Evolutionary conservation across 139 green algal species (phyloP), one percentile per base, ranked within the genome.

Genomic region (Micromonas pusilla): DNA sequence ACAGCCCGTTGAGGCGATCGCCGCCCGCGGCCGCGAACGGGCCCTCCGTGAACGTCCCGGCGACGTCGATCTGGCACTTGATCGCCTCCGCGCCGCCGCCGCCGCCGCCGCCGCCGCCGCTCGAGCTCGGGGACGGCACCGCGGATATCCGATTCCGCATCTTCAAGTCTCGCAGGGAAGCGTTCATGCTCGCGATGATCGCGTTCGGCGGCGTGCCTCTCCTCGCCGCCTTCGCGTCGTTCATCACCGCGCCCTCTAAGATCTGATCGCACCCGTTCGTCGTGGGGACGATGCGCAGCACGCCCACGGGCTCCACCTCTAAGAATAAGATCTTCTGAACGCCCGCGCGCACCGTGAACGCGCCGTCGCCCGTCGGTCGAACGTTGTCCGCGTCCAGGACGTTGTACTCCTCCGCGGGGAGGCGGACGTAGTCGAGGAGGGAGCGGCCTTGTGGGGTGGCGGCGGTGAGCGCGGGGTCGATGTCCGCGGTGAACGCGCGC

Each of bases 351-450:
- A 75, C 68, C 3, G 1, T 13, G 37, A 75, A 75, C 68, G 66
- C 1, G 28, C 28, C 33, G 3, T 34, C 68, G 34, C 62, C 68
- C 37, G 26, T 6, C 21, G 20, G n/a, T 26, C 20, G 6, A 1
- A 75, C 68, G 5, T 31, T 33, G 25, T 23, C 26, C 38, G 37
- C 9, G 33, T 75, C 68, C 2, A 75, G n/a, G 20, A 75, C 21
- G 23, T 63, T 63, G 37, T 75, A 75, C 38, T 75, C 37, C 37
- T 75, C 53, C 37, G 68, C 68, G 3, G 68, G 68, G 0, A 75
- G 2, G n/a, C 23, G 25, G 26, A 60, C 37, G 38, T 75, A 75
- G 34, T 64, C 4, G 36, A 57, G 45, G 45, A 57, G 9, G 45
- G 9, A 9, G 9, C 45, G 45, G 45, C 16, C 16, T 57, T 9